Conservation (phyloP, 768 basidiomycete genomes). For the Lentinula aciculospora region DNA sequence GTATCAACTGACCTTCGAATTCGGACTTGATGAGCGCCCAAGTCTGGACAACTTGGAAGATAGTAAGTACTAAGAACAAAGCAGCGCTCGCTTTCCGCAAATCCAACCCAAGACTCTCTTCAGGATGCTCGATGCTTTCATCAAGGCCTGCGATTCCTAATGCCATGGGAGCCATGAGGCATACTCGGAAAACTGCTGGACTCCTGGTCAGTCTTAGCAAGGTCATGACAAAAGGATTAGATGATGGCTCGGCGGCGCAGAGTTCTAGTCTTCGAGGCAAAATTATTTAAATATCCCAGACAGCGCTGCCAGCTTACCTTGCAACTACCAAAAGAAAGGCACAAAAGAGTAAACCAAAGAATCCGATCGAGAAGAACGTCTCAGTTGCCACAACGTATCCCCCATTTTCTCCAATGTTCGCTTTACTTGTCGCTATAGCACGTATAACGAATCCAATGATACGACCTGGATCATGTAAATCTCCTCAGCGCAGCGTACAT, state of each 20-base stretch:
- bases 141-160: slow-evolving; percentile 26
- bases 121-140: slow-evolving; percentile 10
- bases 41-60: slow-evolving; percentile 25
- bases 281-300: slow-evolving; percentile 1
- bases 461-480: slow-evolving; percentile 26
- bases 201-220: slow-evolving; percentile 20
- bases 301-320: slow-evolving; percentile 23
- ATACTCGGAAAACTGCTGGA: slow-evolving; percentile 23
- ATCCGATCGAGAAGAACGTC: slow-evolving; percentile 35
- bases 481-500: background rate
- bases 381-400: slow-evolving; percentile 29
- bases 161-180: slow-evolving; percentile 22
- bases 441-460: slow-evolving; percentile 34
- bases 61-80: slow-evolving; percentile 32
- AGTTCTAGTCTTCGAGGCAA: slow-evolving; percentile 9
- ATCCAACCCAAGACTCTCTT: slow-evolving; percentile 12
- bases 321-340: slow-evolving; percentile 35
- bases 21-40: slow-evolving; percentile 12
- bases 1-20: background rate
- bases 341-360: slow-evolving; percentile 35
- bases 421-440: slow-evolving; percentile 25
- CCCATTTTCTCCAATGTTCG: slow-evolving; percentile 23
- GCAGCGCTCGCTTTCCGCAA: slow-evolving; percentile 27
- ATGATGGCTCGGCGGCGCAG: slow-evolving; percentile 8
- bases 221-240: slow-evolving; percentile 7